phyloP scores from a whole-genome alignment of 2,329 filamentous ascomycete species.

The Apiospora sp. region DNA sequence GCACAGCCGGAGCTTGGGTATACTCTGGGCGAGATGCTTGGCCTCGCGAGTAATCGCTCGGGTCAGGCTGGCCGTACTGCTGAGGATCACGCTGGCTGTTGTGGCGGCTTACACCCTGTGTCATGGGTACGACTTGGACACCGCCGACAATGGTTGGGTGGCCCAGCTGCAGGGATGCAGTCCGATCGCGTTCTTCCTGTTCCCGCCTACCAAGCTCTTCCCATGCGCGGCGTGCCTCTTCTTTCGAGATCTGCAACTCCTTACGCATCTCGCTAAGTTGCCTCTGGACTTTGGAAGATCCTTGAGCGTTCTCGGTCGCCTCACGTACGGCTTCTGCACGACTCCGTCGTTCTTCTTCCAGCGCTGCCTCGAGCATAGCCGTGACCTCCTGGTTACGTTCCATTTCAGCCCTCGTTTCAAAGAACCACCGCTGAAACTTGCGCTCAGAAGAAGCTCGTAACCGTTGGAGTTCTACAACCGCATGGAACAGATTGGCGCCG shows the following conservation, averaged over 20 bases:
- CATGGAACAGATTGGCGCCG: conserved; percentile 96
- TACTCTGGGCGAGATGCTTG: conserved; percentile 47
- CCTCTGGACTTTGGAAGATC: conserved; percentile 75
- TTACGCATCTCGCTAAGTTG: conserved; percentile 89
- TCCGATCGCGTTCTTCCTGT: conserved; percentile 90
- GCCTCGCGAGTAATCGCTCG: conserved; percentile 42
- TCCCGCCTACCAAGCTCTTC: conserved; percentile 94
- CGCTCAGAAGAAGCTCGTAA: conserved; percentile 93
- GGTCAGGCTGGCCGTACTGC: conserved; percentile 43
- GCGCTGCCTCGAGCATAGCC: conserved; percentile 76
- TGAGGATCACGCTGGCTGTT: conserved; percentile 52
- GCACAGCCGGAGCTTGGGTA: conserved; percentile 51
- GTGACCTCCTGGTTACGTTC: conserved; percentile 86
- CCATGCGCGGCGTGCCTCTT: conserved; percentile 95
- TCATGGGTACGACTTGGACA: conserved; percentile 95
- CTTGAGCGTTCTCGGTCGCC: conserved; percentile 71
- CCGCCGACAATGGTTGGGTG: conserved; percentile 90
- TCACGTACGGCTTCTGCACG: conserved; percentile 73
- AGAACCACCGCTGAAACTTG: conserved; percentile 99
- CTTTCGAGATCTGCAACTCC: conserved; percentile 92
- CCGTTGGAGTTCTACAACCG: conserved; percentile 93
- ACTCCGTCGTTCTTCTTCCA: conserved; percentile 78
- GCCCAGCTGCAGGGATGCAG: conserved; percentile 83
- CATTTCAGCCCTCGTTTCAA: conserved; percentile 88
- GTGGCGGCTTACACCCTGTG: conserved; percentile 69